Conservation (phyloP, 257 asterid species). For the Lycium barbarum region DNA sequence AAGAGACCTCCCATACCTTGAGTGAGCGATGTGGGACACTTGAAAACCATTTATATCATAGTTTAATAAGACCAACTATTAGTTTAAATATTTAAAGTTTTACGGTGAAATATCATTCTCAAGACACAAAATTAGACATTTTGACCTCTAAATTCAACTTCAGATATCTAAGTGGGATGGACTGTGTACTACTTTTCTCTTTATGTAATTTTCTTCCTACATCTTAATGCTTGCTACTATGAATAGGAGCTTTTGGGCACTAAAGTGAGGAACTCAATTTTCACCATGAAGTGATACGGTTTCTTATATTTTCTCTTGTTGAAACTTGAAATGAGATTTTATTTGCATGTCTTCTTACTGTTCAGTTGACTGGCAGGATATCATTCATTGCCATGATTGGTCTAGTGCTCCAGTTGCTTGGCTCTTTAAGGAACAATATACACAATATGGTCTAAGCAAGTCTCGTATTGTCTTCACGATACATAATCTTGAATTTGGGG, state of each 20-base stretch:
- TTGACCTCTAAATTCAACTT: neutral
- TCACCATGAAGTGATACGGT: neutral
- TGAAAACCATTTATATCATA: neutral
- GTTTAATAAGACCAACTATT: neutral
- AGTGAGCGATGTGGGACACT: no score
- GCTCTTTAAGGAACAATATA: conserved; percentile 87
- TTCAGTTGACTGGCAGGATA: conserved; percentile 61
- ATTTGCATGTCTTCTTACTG: neutral
- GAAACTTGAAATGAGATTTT: neutral
- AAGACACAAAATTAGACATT: neutral
- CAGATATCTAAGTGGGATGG: neutral
- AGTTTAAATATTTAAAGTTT: neutral
- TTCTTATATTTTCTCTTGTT: neutral
- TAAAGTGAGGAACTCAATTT: neutral
- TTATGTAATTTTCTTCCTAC: conserved; percentile 3
- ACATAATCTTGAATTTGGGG: conserved; percentile 98
- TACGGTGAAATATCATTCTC: conserved; percentile 14
- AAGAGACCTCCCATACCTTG: no score
- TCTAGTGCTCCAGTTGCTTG: conserved; percentile 99
- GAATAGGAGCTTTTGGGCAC: neutral
- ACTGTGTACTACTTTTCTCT: conserved; percentile 15
- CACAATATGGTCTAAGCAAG: conserved; percentile 85
- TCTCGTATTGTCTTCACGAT: conserved; percentile 92
- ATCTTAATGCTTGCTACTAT: neutral
- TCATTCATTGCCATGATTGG: conserved; percentile 98